Evolutionary conservation across 768 basidiomycete species (phyloP), one percentile per base, ranked within the genome.

Genomic region (Boletus edulis): DNA sequence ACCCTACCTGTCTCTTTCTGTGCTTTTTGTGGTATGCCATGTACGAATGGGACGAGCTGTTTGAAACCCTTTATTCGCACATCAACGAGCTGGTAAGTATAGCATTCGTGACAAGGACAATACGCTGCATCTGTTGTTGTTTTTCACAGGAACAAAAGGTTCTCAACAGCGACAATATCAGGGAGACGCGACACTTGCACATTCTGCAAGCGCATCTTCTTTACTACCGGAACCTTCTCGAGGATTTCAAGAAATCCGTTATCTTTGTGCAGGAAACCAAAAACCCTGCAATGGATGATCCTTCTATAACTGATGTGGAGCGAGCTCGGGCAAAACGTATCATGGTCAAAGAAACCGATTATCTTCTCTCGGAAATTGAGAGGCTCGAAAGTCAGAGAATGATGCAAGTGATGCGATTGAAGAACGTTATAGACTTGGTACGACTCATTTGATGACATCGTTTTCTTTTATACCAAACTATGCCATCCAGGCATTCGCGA

Each of bases 11-110:
- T 52, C 60, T 84, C 10, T 70, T 84, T 43, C 58, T 85, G 7
- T 73, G 78, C 40, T 70, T 78, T 27, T 65, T 85, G 44, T 85
- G 84, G 84, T 82, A 83, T 59, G 77, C 80, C 1, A 66, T 84
- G 20, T 85, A 85, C 59, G 74, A 81, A 2, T 85, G 84, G 82
- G 84, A 85, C 51, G 82, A 85, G 62, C 70, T 80, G 4, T 72
- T 84, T 31, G 82, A 84, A 62, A 60, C 66, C 6, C 62, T 85
- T 31, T 82, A 80, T 58, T 55, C 64, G 10, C 80, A 85, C 56
- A 76, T 84, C 22, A 78, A 76, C 55, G 67, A 56, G 31, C 62
- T 85, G 75, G 81, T 83, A 62, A 43, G 80, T 17, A 27, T 5
- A 8, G 4, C n/a, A 12, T 9, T 44, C 5, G 5, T 27, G 11